Evolutionary conservation across 75 land plant genomes (phyloP).

Genomic region (Selaginella moellendorffii): DNA sequence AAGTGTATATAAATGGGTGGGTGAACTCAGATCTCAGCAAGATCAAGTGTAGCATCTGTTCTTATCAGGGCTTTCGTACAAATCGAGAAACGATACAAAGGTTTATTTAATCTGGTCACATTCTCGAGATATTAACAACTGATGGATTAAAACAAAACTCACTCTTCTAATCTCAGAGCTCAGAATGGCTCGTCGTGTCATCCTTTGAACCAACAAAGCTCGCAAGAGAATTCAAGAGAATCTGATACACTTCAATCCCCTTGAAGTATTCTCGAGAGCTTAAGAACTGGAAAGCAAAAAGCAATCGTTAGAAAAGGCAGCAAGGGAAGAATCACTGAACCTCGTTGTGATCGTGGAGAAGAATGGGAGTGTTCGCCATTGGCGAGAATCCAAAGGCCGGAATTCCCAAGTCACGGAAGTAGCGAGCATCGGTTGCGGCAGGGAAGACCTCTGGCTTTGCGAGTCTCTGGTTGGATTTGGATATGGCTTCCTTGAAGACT

Average conservation of each 20-base stretch:
- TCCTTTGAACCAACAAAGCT: constrained; percentile 7
- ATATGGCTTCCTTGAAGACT: constrained; percentile 52
- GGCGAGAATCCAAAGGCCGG: constrained; percentile 98
- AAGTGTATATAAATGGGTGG: no score
- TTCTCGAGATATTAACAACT: no score
- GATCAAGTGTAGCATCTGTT: no score
- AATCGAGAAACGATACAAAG: no score
- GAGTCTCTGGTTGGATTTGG: constrained; percentile 55
- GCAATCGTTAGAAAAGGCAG: neutral
- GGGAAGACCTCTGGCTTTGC: constrained; percentile 79
- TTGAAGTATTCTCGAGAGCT: constrained; percentile 67
- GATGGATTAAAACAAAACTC: no score
- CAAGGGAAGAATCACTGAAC: constrained; percentile 17
- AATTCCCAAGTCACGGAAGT: constrained; percentile 42
- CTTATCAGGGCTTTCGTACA: no score
- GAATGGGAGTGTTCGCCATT: constrained; percentile 78
- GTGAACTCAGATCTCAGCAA: no score
- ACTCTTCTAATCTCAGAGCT: neutral
- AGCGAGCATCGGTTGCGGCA: constrained; percentile 82
- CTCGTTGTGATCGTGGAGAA: constrained; percentile 97
- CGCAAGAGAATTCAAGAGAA: constrained; percentile 51
- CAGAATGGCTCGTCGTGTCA: neutral
- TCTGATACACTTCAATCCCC: constrained; percentile 70
- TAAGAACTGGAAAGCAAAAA: constrained; percentile 45
- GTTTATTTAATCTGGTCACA: no score